These are phyloP conservation scores for Floccularia luteovirens DNA, from an alignment of 768 basidiomycete species.

Conservation along the genomic window DNA sequence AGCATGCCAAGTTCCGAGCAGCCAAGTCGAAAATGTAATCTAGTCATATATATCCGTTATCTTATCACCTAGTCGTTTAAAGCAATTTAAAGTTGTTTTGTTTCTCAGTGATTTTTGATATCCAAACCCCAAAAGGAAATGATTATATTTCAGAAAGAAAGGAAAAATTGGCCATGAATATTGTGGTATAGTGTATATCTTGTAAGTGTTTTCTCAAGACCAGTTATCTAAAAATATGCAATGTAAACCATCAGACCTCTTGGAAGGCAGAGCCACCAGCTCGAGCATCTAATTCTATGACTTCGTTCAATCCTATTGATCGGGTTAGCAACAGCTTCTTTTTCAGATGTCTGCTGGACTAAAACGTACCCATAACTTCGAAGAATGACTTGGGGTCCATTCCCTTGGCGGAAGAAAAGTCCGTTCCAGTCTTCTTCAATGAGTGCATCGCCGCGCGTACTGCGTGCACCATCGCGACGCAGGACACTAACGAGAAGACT, in stretches of 20 bases:
- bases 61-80: too few relatives aligned
- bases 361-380: constrained; percentile 55
- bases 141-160: too few relatives aligned
- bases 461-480: constrained; percentile 72
- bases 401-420: constrained; percentile 48
- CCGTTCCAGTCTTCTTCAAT: constrained; percentile 72
- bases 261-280: constrained; percentile 57
- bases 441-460: constrained; percentile 71
- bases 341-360: not conserved
- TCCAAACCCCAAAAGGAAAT: too few relatives aligned
- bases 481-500: constrained; percentile 76
- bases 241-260: constrained; percentile 31
- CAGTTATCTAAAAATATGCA: too few relatives aligned
- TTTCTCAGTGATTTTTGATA: too few relatives aligned
- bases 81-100: too few relatives aligned
- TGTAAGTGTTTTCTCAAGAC: too few relatives aligned
- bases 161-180: too few relatives aligned
- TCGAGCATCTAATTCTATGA: constrained; percentile 43
- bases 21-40: constrained; percentile 20
- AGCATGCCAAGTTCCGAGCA: constrained; percentile 20
- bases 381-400: constrained; percentile 80
- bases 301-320: constrained; percentile 39
- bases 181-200: too few relatives aligned
- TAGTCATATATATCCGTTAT: too few relatives aligned
- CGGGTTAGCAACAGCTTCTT: not conserved